Conservation (phyloP, 1,284 basidiomycete genomes). For the Laetiporus sulphureus region DNA sequence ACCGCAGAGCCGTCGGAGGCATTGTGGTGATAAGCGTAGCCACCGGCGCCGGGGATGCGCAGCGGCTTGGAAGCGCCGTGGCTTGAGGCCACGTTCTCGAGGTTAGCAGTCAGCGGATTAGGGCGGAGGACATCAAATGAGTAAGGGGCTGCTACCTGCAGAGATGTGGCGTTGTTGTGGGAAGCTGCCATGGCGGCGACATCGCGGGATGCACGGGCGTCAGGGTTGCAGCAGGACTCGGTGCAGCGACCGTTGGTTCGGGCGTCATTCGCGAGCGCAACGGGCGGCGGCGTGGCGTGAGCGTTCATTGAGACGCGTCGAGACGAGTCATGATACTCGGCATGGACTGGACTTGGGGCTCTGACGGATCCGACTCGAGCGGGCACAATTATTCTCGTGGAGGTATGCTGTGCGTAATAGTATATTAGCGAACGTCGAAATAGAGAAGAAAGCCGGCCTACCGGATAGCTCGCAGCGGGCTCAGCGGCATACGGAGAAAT, state of each 20-base stretch:
- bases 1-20: neutral
- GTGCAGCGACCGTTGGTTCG: too few species aligned
- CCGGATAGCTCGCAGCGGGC: slow-evolving; percentile 2
- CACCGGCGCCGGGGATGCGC: slow-evolving; percentile 4
- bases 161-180: neutral
- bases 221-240: too few species aligned
- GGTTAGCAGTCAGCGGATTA: slow-evolving; percentile 13
- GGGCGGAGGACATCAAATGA: slow-evolving; percentile 13
- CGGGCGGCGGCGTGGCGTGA: too few species aligned
- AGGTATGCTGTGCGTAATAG: slow-evolving; percentile 3
- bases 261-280: too few species aligned
- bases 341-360: neutral
- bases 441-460: neutral
- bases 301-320: too few species aligned
- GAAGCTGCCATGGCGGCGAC: neutral
- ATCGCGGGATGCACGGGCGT: too few species aligned
- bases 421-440: too few species aligned
- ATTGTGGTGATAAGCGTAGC: neutral
- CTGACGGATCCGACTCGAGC: neutral
- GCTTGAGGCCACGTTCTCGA: slow-evolving; percentile 14
- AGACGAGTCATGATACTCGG: too few species aligned
- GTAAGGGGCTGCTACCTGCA: slow-evolving; percentile 4
- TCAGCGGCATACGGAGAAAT: slow-evolving; percentile 1
- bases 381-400: neutral
- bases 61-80: slow-evolving; percentile 7